phyloP scores from a whole-genome alignment of 73 alveolate species.

The Diophrys appendiculata region DNA sequence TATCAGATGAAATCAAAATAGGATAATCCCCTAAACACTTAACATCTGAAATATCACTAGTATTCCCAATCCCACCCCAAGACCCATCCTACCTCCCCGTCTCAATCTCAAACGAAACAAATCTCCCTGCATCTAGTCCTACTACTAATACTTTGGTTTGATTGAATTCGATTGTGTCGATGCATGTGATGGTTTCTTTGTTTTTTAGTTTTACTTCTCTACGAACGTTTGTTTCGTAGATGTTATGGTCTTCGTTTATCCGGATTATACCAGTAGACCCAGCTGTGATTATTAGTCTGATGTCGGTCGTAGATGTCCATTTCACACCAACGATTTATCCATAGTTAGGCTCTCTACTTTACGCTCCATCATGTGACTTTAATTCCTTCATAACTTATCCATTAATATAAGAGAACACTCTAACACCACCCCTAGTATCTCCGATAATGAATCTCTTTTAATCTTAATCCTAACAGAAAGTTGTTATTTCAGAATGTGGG shows the following conservation, averaged over 20 bases:
- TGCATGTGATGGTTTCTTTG: background rate
- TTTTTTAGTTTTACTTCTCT: conserved; percentile 5
- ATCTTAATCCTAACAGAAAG: conserved; percentile 67
- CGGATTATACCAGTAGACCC: conserved; percentile 41
- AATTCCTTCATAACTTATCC: conserved; percentile 79
- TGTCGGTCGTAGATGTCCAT: conserved; percentile 25
- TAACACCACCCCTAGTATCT: conserved; percentile 66
- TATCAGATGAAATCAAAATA: conserved; percentile 23
- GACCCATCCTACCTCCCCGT: conserved; percentile 58
- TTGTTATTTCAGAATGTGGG: conserved; percentile 71
- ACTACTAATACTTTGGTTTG: conserved; percentile 5
- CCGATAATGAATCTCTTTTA: conserved; percentile 76
- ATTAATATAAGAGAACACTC: conserved; percentile 63
- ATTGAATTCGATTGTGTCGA: background rate
- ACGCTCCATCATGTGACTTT: conserved; percentile 45
- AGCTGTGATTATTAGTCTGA: conserved; percentile 45
- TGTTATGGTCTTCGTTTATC: conserved; percentile 47
- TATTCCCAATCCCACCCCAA: conserved; percentile 9
- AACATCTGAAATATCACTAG: conserved; percentile 1
- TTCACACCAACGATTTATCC: conserved; percentile 21
- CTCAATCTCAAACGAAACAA: conserved; percentile 33
- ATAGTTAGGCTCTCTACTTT: no score
- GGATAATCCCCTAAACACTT: conserved; percentile 3
- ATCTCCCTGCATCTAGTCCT: conserved; percentile 26
- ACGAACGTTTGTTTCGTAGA: conserved; percentile 11